Base-by-base conservation (phyloP, 1,284 basidiomycete species). In the Cryptococcus sp. region DNA sequence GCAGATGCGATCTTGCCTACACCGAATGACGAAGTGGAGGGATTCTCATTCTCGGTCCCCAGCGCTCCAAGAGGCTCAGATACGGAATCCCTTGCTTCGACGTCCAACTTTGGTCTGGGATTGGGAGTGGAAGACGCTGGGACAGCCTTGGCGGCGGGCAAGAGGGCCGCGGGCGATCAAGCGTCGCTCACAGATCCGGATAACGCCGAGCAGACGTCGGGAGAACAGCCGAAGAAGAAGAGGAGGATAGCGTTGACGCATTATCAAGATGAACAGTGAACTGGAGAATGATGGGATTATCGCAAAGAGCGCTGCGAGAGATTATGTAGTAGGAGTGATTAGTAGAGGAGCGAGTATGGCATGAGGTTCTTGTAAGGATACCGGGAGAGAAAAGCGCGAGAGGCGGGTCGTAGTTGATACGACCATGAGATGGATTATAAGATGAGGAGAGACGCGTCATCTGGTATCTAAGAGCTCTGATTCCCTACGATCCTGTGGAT, bases 191-290 rank as follows among this genome's bases (percentile, higher is more conserved):
- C 27, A 30, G 27, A 30, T 5, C 4, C 27, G 27, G 27, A 30
- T 30, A 30, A 4, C 19, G 41, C 23, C 3, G 59, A 65, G 27
- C 43, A 30, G 3, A 57, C 22, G 19, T 60, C 35, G 25, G 62
- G 49, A 7, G 83, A 84, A 50, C 86, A 85, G 16, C 88, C 89
- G 10, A 95, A 91, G 85, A 95, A 95, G 81, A 95, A 93, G 79
- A 84, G 92, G 58, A 82, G 92, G 38, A 86, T 94, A 19, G 89
- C 85, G 38, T 82, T 93, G 66, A 93, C 88, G 15, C 84, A 81
- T 60, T 51, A 77, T 11, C 69, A 66, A 1, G 61, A 67, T 6
- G 67, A 66, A 13, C 47, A 41, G 16, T 39, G 10, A 10, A 10
- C 41, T 38, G 58, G 51, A 61, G 11, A 3, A 20, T 27, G n/a